Conservation (phyloP, 441 rosid species). For the Populus hybrid region DNA sequence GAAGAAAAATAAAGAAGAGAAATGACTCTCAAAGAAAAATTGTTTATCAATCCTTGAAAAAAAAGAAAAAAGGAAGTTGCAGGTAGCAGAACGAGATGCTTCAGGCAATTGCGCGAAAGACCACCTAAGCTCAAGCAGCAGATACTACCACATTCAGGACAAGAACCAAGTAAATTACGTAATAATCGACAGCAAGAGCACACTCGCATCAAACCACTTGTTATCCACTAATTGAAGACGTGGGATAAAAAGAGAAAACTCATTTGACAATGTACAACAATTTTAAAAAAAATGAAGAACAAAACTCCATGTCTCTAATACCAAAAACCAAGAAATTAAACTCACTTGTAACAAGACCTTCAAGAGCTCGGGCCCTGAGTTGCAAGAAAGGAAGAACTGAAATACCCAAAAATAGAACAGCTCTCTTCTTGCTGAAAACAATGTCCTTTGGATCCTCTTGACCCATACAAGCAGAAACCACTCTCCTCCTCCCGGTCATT, state of each 20-base stretch:
- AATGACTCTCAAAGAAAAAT: no score
- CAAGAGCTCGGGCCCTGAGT: conserved; percentile 55
- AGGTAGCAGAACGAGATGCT: no score
- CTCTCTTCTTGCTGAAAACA: conserved; percentile 46
- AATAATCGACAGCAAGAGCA: conserved; percentile 5
- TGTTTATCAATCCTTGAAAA: no score
- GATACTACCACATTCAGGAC: not conserved
- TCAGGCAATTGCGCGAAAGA: no score
- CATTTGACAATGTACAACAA: not conserved
- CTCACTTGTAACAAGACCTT: conserved; percentile 37
- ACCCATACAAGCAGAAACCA: conserved; percentile 36
- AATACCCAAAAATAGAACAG: conserved; percentile 64
- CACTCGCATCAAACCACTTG: not conserved
- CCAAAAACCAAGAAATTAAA: not conserved
- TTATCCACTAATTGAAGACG: not conserved
- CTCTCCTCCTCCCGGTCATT: conserved; percentile 30
- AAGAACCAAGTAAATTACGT: not conserved
- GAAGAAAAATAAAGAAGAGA: no score
- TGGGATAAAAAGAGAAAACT: not conserved
- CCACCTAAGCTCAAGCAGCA: no score
- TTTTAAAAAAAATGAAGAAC: not conserved
- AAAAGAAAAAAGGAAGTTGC: no score
- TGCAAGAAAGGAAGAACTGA: conserved; percentile 74
- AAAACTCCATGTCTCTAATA: not conserved
- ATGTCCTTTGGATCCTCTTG: conserved; percentile 31